These are phyloP conservation scores for Citrus reticulata DNA, from an alignment of 345 rosid genomes.

Conservation along the genomic window DNA sequence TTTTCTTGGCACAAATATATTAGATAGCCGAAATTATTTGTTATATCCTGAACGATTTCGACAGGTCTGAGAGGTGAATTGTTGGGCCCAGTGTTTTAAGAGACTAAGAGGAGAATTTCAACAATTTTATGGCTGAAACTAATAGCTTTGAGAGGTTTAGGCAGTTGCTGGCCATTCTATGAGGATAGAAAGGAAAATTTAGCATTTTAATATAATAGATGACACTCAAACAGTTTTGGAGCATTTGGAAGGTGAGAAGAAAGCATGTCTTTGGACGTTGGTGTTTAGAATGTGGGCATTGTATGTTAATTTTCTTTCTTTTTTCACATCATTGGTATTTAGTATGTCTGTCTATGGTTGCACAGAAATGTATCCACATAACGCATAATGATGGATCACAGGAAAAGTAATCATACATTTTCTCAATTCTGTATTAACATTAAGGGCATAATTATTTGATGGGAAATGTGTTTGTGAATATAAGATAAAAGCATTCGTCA, in stretches of 20 bases:
- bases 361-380: background rate
- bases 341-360: background rate
- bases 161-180: background rate
- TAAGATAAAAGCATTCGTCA: background rate
- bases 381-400: background rate
- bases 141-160: background rate
- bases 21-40: background rate
- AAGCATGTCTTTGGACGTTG: background rate
- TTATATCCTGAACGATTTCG: background rate
- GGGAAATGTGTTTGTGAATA: background rate
- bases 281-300: background rate
- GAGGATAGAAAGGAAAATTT: background rate
- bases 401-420: background rate
- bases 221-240: background rate
- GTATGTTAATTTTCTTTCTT: background rate
- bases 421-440: background rate
- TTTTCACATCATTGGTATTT: background rate
- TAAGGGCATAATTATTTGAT: background rate
- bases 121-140: background rate
- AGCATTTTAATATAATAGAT: background rate
- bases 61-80: background rate
- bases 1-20: background rate
- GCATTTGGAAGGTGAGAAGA: background rate
- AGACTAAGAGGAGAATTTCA: background rate
- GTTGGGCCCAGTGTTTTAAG: background rate